Percentiles rank a stretch among this genome's conserved stretches.
These are phyloP conservation scores for Cordyceps cicadae DNA, from an alignment of 2,329 filamentous ascomycete genomes.

Conservation along the genomic window DNA sequence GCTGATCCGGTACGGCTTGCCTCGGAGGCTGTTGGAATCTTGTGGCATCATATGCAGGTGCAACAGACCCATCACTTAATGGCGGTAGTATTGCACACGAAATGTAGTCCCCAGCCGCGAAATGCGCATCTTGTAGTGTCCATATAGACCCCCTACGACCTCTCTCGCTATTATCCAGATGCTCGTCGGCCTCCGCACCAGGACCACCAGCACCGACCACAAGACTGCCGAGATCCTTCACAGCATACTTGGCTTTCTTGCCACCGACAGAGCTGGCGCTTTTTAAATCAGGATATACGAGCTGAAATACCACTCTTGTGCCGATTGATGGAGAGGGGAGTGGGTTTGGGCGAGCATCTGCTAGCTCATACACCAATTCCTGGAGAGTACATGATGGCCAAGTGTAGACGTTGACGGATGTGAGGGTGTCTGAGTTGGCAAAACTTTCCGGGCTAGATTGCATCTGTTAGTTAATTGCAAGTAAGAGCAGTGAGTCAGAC, in stretches of 20 bases:
- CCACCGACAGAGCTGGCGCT: constrained; percentile 21
- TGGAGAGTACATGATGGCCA: constrained; percentile 74
- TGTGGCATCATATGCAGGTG: constrained; percentile 39
- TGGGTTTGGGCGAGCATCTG: constrained; percentile 53
- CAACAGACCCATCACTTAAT: constrained; percentile 63
- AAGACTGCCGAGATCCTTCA: constrained; percentile 75
- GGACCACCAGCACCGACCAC: constrained; percentile 58
- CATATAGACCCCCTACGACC: constrained; percentile 60
- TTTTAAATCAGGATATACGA: constrained; percentile 71
- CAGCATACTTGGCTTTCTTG: constrained; percentile 51
- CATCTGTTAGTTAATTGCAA: neutral
- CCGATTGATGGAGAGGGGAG: constrained; percentile 69
- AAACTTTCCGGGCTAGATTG: neutral
- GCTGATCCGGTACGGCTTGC: neutral
- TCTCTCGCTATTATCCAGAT: constrained; percentile 24
- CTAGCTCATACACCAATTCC: constrained; percentile 72
- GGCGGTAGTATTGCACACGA: constrained; percentile 75
- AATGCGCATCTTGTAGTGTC: constrained; percentile 67
- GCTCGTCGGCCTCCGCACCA: constrained; percentile 32
- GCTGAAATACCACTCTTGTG: constrained; percentile 77
- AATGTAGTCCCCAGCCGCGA: constrained; percentile 84
- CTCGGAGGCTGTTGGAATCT: neutral
- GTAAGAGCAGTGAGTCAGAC: constrained; percentile 6
- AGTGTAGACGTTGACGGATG: constrained; percentile 56
- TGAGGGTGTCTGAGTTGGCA: neutral